phyloP scores from a whole-genome alignment of 345 rosid genomes.

The Reutealis trisperma region DNA sequence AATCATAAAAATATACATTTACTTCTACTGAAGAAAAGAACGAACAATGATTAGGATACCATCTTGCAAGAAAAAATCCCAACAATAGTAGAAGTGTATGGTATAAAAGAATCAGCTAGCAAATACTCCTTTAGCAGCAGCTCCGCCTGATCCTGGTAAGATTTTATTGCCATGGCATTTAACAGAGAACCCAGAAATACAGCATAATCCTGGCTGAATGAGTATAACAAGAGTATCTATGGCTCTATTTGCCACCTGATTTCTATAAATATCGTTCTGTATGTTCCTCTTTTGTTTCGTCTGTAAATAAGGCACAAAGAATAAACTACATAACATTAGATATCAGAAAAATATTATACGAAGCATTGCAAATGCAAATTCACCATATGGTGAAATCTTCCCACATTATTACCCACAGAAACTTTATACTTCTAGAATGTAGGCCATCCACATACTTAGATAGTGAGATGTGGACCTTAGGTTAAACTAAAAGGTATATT shows the following conservation, averaged over 20 bases:
- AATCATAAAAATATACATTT: neutral
- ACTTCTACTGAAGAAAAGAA: neutral
- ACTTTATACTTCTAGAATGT: neutral
- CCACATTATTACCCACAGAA: neutral
- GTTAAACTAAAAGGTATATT: too few species aligned
- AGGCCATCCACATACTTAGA: neutral
- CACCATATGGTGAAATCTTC: neutral
- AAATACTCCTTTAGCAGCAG: slow-evolving; percentile 55
- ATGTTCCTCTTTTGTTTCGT: slow-evolving; percentile 1
- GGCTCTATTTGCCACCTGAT: slow-evolving; percentile 12
- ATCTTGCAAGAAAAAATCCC: slow-evolving; percentile 57
- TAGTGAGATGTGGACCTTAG: neutral
- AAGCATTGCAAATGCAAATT: neutral
- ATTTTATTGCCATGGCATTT: slow-evolving; percentile 18
- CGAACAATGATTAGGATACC: slow-evolving; percentile 32
- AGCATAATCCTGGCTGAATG: slow-evolving; percentile 19
- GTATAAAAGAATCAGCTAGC: slow-evolving; percentile 53
- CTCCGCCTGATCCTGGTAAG: slow-evolving; percentile 58
- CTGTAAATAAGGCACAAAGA: neutral
- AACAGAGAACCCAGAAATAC: slow-evolving; percentile 15
- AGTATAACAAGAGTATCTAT: neutral
- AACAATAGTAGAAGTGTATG: slow-evolving; percentile 57
- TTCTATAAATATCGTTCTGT: slow-evolving; percentile 1
- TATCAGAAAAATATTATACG: neutral
- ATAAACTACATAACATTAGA: neutral